These are phyloP conservation scores for Cytospora mali DNA, from an alignment of 2,329 filamentous ascomycete genomes.

Conservation along the genomic window DNA sequence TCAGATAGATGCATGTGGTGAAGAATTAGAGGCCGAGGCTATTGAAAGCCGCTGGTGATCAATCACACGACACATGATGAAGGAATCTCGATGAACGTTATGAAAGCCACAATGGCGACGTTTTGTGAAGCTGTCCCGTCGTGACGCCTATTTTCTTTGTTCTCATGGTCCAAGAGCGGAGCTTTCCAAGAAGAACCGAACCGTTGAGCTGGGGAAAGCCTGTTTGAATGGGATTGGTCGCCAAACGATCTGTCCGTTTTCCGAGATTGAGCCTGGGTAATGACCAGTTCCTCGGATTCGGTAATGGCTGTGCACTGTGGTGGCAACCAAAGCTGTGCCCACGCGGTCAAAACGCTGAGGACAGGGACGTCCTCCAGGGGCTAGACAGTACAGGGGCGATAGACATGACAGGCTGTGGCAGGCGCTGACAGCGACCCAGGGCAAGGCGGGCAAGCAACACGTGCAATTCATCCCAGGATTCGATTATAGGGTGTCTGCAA, in stretches of 20 bases:
- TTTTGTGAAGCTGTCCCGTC: slow-evolving; percentile 13
- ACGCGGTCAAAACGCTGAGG: slow-evolving; percentile 20
- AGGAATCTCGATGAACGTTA: slow-evolving; percentile 20
- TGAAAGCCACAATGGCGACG: slow-evolving; percentile 9
- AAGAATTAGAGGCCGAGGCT: slow-evolving; percentile 25
- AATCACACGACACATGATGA: slow-evolving; percentile 23
- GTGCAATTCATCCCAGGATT: slow-evolving; percentile 1
- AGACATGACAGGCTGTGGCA: slow-evolving; percentile 19
- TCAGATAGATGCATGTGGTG: slow-evolving; percentile 28
- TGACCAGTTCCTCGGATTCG: slow-evolving; percentile 22
- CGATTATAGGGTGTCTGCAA: slow-evolving; percentile 13
- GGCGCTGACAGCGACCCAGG: slow-evolving; percentile 21
- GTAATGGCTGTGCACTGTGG: slow-evolving; percentile 16
- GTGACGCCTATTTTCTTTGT: slow-evolving; percentile 14
- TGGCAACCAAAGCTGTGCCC: slow-evolving; percentile 11
- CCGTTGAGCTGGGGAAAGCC: slow-evolving; percentile 22
- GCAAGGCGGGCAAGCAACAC: slow-evolving; percentile 17
- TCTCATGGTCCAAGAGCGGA: slow-evolving; percentile 19
- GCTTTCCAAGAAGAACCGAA: slow-evolving; percentile 14
- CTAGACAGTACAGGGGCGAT: background rate
- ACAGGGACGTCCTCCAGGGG: background rate
- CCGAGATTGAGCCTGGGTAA: slow-evolving; percentile 18
- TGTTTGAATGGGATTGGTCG: slow-evolving; percentile 23
- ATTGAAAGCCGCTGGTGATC: slow-evolving; percentile 25
- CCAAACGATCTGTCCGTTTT: slow-evolving; percentile 17